Evolutionary conservation across 331 rosid genomes (phyloP).

Genomic region (Quercus tomentella): DNA sequence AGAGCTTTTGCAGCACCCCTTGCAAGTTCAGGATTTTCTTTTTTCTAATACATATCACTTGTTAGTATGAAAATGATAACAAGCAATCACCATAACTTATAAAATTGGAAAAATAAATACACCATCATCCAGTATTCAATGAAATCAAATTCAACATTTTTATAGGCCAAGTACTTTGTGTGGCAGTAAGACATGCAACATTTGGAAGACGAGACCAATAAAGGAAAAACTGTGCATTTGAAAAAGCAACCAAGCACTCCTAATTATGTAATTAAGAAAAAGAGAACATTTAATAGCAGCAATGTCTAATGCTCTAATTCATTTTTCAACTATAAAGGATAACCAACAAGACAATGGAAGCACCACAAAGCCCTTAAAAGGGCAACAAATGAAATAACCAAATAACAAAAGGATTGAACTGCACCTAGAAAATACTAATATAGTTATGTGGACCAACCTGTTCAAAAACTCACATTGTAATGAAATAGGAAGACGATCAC

Average conservation of each 20-base stretch:
- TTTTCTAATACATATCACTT: slow-evolving; percentile 46
- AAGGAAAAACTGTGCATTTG: not conserved
- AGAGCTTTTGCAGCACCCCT: slow-evolving; percentile 87
- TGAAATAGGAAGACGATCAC: not conserved
- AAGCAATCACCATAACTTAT: not conserved
- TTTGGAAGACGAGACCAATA: not conserved
- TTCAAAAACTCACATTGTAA: not conserved
- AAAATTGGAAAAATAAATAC: not conserved
- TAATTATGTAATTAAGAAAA: not conserved
- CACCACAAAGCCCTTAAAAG: not conserved
- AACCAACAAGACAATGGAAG: not conserved
- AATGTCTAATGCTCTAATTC: not conserved
- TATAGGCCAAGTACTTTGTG: not conserved
- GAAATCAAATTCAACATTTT: not conserved
- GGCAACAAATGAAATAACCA: not conserved
- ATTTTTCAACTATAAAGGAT: not conserved
- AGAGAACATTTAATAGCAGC: not conserved
- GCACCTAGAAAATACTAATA: not conserved
- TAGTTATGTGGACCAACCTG: not conserved
- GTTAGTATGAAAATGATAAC: slow-evolving; percentile 5
- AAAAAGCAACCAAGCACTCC: not conserved
- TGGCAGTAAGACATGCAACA: not conserved
- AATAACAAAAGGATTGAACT: not conserved
- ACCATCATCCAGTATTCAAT: not conserved
- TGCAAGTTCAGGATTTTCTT: slow-evolving; percentile 66